Evolutionary conservation across 2,329 filamentous ascomycete species (phyloP).

Genomic region (Tricladium varicosporioides): DNA sequence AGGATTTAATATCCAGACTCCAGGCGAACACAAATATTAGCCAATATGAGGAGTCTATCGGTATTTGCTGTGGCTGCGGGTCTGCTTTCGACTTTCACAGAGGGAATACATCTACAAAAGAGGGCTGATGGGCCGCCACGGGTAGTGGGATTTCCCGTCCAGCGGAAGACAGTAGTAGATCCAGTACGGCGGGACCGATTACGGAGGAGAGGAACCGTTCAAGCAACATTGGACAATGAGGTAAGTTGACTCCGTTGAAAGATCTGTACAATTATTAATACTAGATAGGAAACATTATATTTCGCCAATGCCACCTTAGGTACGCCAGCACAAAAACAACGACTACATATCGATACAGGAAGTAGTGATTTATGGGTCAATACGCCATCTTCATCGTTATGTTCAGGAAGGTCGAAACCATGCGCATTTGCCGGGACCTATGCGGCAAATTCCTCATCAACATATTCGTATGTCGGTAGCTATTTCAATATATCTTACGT

Average conservation of each 20-base stretch:
- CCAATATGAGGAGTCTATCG: slow-evolving; percentile 28
- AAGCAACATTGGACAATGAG: slow-evolving; percentile 53
- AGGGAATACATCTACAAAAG: slow-evolving; percentile 28
- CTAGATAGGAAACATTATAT: slow-evolving; percentile 56
- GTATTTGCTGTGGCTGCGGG: slow-evolving; percentile 27
- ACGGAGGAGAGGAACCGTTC: slow-evolving; percentile 44
- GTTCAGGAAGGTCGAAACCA: slow-evolving; percentile 44
- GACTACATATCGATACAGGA: slow-evolving; percentile 64
- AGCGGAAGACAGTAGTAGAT: slow-evolving; percentile 27
- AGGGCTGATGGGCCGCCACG: slow-evolving; percentile 28
- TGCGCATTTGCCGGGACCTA: slow-evolving; percentile 68
- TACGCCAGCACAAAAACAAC: slow-evolving; percentile 56
- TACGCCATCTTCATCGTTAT: slow-evolving; percentile 58
- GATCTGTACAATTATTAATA: slow-evolving; percentile 20
- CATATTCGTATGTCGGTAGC: slow-evolving; percentile 70
- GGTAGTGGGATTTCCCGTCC: slow-evolving; percentile 33
- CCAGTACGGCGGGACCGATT: slow-evolving; percentile 35
- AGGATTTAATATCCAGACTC: background rate
- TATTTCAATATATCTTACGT: slow-evolving; percentile 87
- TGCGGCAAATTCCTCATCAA: slow-evolving; percentile 67
- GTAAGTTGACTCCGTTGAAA: slow-evolving; percentile 35
- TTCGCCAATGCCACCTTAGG: slow-evolving; percentile 62
- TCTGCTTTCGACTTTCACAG: slow-evolving; percentile 27
- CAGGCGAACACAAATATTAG: slow-evolving; percentile 1
- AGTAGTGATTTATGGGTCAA: slow-evolving; percentile 74